Percentiles rank a stretch among this genome's conserved stretches.
Conservation (phyloP, 768 basidiomycete genomes). For the Lactarius psammicola region DNA sequence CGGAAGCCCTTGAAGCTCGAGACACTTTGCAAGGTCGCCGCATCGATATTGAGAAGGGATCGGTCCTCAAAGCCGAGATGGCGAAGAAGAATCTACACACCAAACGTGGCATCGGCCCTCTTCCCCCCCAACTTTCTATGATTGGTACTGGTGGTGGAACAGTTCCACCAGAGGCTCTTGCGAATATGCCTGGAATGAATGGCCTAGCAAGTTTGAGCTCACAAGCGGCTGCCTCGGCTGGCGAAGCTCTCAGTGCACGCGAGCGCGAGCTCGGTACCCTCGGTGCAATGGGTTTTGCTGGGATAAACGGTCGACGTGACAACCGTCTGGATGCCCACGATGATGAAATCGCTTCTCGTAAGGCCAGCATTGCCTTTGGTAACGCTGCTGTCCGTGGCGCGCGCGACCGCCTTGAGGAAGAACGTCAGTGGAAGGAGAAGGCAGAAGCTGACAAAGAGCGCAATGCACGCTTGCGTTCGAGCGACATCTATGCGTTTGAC, state of each 20-base stretch:
- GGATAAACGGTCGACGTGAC: constrained; percentile 32
- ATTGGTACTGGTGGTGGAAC: constrained; percentile 27
- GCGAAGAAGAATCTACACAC: constrained; percentile 99
- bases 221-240: constrained; percentile 10
- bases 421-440: constrained; percentile 53
- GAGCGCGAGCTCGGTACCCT: constrained; percentile 50
- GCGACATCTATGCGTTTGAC: constrained; percentile 59
- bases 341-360: constrained; percentile 48
- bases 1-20: constrained; percentile 83
- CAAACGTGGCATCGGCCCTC: constrained; percentile 76
- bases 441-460: constrained; percentile 36
- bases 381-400: constrained; percentile 48
- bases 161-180: constrained; percentile 27
- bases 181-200: constrained; percentile 34
- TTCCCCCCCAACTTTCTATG: constrained; percentile 28
- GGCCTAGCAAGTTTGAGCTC: constrained; percentile 24
- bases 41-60: constrained; percentile 90
- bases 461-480: constrained; percentile 43
- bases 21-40: constrained; percentile 86
- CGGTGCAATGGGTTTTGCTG: constrained; percentile 47
- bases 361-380: constrained; percentile 41
- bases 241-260: constrained; percentile 40
- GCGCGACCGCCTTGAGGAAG: constrained; percentile 63
- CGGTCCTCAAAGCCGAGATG: constrained; percentile 97
- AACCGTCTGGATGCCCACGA: constrained; percentile 39